These are phyloP conservation scores for Immersiporthe knoxdaviesiana DNA, from an alignment of 2,329 filamentous ascomycete genomes.

Conservation along the genomic window DNA sequence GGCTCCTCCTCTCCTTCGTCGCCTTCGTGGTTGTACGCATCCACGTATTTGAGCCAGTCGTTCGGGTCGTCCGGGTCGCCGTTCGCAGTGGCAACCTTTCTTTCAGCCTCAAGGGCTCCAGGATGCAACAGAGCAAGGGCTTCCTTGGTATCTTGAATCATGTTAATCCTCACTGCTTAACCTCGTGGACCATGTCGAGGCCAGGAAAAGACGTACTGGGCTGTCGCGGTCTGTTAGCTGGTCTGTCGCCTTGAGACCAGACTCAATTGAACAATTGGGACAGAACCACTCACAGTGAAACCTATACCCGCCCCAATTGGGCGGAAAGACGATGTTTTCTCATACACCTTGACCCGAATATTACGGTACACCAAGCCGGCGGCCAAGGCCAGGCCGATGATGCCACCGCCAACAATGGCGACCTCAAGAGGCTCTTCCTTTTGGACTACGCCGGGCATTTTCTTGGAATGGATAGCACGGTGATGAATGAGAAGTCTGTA, in stretches of 20 bases:
- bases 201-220: neutral
- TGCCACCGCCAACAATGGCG: constrained; percentile 21
- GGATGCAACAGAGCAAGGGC: constrained; percentile 58
- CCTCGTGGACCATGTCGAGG: neutral
- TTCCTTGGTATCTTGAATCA: constrained; percentile 46
- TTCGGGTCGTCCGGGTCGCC: constrained; percentile 4
- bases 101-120: constrained; percentile 43
- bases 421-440: neutral
- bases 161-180: neutral
- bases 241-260: constrained; percentile 26
- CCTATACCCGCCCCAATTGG: constrained; percentile 30
- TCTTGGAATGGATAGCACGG: neutral
- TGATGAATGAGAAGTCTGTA: neutral
- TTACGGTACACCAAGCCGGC: constrained; percentile 39
- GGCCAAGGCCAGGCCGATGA: constrained; percentile 39
- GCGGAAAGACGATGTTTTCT: constrained; percentile 19
- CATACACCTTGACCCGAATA: constrained; percentile 30
- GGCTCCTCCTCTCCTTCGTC: neutral
- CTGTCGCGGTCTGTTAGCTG: neutral
- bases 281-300: constrained; percentile 41
- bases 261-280: constrained; percentile 36
- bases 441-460: neutral
- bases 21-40: constrained; percentile 11
- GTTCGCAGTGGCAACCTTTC: constrained; percentile 32
- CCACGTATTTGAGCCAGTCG: neutral